Percentiles rank a stretch among this genome's conserved stretches.
These are phyloP conservation scores for Malassezia vespertilionis DNA, from an alignment of 1,284 basidiomycete species.

Conservation along the genomic window DNA sequence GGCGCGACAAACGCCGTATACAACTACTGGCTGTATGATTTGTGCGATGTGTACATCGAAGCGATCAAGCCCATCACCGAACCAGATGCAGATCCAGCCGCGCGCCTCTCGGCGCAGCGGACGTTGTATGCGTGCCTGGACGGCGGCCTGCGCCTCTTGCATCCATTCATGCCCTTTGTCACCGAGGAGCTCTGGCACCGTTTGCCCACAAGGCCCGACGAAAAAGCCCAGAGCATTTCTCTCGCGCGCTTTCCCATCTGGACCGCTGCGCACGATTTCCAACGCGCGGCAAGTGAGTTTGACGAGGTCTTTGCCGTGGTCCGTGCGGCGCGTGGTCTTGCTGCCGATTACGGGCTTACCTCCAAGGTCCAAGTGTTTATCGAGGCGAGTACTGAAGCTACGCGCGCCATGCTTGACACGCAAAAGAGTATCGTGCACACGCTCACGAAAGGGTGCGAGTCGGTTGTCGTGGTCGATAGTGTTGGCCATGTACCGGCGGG, in stretches of 20 bases:
- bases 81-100: conserved; percentile 55
- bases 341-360: conserved; percentile 81
- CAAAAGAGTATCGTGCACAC: conserved; percentile 67
- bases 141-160: conserved; percentile 73
- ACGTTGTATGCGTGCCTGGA: conserved; percentile 93
- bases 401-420: conserved; percentile 52
- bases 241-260: conserved; percentile 68
- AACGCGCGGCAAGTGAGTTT: conserved; percentile 51
- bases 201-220: conserved; percentile 70
- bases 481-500: conserved; percentile 63
- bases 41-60: conserved; percentile 91
- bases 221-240: conserved; percentile 78
- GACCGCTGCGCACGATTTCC: conserved; percentile 21
- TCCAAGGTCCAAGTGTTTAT: conserved; percentile 80
- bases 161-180: conserved; percentile 98
- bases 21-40: conserved; percentile 96
- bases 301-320: conserved; percentile 74
- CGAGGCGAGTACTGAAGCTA: conserved; percentile 57
- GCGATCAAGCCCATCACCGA: conserved; percentile 82
- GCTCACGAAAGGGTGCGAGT: conserved; percentile 79
- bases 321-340: conserved; percentile 69
- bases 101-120: conserved; percentile 76
- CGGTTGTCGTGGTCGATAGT: conserved; percentile 56
- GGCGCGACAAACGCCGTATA: conserved; percentile 70
- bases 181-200: conserved; percentile 99